phyloP scores from a whole-genome alignment of 495 filamentous ascomycete genomes.

The Xylaria scruposa region DNA sequence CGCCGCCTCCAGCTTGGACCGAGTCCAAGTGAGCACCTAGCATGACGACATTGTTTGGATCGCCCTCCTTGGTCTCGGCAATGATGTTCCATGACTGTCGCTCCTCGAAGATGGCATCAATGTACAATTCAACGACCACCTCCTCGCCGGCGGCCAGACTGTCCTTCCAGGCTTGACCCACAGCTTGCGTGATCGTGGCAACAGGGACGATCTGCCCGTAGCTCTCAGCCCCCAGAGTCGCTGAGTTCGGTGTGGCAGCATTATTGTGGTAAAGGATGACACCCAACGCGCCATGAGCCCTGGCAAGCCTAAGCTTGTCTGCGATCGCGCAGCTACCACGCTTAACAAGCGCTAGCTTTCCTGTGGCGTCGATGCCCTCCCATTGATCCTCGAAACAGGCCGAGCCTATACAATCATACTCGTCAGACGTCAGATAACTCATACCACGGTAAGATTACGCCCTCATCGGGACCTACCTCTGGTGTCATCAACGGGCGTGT shows the following conservation, averaged over 20 bases:
- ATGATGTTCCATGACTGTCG: constrained; percentile 44
- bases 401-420: constrained; percentile 16
- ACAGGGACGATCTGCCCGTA: constrained; percentile 39
- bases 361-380: constrained; percentile 43
- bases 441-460: neutral
- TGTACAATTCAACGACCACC: constrained; percentile 20
- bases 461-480: constrained; percentile 25
- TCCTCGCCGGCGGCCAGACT: constrained; percentile 28
- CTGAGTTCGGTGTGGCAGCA: constrained; percentile 1
- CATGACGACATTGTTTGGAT: constrained; percentile 44
- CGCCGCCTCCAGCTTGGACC: constrained; percentile 44
- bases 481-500: constrained; percentile 30
- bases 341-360: constrained; percentile 48
- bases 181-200: constrained; percentile 37
- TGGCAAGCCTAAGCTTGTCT: constrained; percentile 35
- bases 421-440: neutral
- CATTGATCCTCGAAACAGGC: constrained; percentile 46
- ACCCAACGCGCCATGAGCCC: constrained; percentile 33
- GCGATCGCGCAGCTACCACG: constrained; percentile 47
- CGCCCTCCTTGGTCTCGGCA: constrained; percentile 48
- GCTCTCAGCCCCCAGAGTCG: constrained; percentile 40
- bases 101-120: constrained; percentile 33
- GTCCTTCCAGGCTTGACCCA: constrained; percentile 32
- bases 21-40: constrained; percentile 47
- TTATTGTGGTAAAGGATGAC: constrained; percentile 42